A percentile compares a stretch with the other conserved stretches of the same genome.
These are phyloP conservation scores for Puccinia horiana DNA, from an alignment of 1,284 basidiomycete genomes.

Conservation along the genomic window DNA sequence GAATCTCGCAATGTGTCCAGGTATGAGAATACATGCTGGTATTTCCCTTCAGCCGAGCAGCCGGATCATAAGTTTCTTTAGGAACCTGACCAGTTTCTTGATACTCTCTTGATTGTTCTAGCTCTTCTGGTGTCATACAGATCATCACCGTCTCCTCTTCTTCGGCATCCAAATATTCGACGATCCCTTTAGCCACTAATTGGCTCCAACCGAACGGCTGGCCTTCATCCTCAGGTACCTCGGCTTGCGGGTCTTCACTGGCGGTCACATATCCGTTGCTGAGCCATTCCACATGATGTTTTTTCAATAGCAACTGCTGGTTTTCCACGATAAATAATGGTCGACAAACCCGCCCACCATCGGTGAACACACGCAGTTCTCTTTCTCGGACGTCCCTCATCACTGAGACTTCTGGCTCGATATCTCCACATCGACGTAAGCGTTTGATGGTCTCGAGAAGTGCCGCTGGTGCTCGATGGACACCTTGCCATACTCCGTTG, in stretches of 20 bases:
- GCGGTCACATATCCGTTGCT: conserved; percentile 57
- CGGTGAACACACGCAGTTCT: conserved; percentile 91
- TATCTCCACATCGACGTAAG: conserved; percentile 89
- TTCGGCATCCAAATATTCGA: conserved; percentile 95
- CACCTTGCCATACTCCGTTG: conserved; percentile 99
- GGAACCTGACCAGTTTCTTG: conserved; percentile 64
- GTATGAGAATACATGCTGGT: conserved; percentile 69
- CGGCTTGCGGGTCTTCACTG: conserved; percentile 62
- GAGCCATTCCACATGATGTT: conserved; percentile 79
- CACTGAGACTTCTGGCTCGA: conserved; percentile 92
- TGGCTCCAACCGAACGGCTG: conserved; percentile 77
- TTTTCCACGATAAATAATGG: conserved; percentile 91
- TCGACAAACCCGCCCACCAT: conserved; percentile 92
- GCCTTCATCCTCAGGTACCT: conserved; percentile 63
- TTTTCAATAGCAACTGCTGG: conserved; percentile 73
- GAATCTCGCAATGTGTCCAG: conserved; percentile 99
- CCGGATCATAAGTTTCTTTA: conserved; percentile 70
- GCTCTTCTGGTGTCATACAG: conserved; percentile 93
- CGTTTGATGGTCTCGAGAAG: conserved; percentile 90
- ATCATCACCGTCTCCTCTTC: conserved; percentile 99
- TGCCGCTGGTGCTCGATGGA: conserved; percentile 91
- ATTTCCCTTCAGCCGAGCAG: conserved; percentile 78
- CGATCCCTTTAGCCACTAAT: conserved; percentile 80
- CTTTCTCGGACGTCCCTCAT: conserved; percentile 95
- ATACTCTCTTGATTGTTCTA: conserved; percentile 72